These are phyloP conservation scores for Breviolum minutum DNA, from an alignment of 73 alveolate genomes.

Conservation along the genomic window DNA sequence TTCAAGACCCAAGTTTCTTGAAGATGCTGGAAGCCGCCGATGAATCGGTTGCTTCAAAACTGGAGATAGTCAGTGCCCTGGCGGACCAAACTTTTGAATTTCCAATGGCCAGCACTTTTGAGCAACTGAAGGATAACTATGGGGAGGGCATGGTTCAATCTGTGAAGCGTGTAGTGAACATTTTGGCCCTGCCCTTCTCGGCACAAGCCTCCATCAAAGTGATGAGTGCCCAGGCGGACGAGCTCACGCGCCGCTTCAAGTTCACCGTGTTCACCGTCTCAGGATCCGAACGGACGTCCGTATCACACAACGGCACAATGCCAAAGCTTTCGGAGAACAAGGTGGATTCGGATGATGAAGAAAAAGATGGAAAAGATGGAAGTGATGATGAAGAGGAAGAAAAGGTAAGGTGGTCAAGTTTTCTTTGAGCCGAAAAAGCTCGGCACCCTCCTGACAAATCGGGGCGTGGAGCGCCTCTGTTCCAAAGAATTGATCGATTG, in stretches of 20 bases:
- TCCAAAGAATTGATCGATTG: too few species aligned
- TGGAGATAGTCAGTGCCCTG: slow-evolving; percentile 65
- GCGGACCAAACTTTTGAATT: slow-evolving; percentile 67
- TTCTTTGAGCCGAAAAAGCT: too few species aligned
- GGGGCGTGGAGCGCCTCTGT: too few species aligned
- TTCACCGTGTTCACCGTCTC: neutral
- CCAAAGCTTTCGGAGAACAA: too few species aligned
- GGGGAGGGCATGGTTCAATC: slow-evolving; percentile 16
- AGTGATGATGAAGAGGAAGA: too few species aligned
- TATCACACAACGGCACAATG: too few species aligned
- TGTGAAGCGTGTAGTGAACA: slow-evolving; percentile 74
- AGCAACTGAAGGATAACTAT: neutral
- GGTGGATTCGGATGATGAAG: too few species aligned
- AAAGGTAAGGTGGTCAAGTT: too few species aligned
- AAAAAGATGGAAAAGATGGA: too few species aligned
- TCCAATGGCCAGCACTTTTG: slow-evolving; percentile 41
- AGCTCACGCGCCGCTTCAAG: slow-evolving; percentile 59
- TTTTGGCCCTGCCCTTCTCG: slow-evolving; percentile 76
- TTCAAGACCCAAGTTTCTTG: slow-evolving; percentile 29
- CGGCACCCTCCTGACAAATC: too few species aligned
- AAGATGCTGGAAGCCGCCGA: slow-evolving; percentile 13
- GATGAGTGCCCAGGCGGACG: slow-evolving; percentile 54
- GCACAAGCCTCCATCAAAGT: slow-evolving; percentile 68
- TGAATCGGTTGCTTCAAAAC: neutral
- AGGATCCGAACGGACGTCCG: too few species aligned